Conservation (phyloP, 768 basidiomycete species). For the Russula emetica region DNA sequence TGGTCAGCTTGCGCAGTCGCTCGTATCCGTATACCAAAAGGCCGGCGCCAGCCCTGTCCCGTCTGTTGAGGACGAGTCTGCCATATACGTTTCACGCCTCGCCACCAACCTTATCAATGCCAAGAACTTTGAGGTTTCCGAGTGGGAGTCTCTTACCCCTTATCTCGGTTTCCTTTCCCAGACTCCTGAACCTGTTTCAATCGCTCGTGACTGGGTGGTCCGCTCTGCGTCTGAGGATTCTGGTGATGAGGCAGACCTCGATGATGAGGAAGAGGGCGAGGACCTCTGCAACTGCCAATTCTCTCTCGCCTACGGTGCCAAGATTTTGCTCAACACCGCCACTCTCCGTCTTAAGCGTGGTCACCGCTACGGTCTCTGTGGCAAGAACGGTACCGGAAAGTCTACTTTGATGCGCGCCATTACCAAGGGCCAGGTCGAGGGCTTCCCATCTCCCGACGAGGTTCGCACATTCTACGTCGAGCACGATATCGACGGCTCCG, state of each 20-base stretch:
- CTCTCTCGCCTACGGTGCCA: conserved; percentile 97
- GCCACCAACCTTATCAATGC: conserved; percentile 82
- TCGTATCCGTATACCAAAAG: conserved; percentile 84
- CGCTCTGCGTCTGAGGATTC: conserved; percentile 77
- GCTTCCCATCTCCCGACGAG: conserved; percentile 95
- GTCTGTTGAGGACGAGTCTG: conserved; percentile 52
- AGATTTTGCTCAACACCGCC: conserved; percentile 96
- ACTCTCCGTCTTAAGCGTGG: conserved; percentile 96
- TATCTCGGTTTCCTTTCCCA: conserved; percentile 66
- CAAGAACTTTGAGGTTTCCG: conserved; percentile 87
- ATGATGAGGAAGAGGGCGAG: conserved; percentile 97
- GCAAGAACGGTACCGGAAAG: conserved; percentile 98
- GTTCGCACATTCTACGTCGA: conserved; percentile 99
- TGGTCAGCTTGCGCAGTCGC: conserved; percentile 56
- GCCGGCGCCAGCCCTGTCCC: conserved; percentile 54
- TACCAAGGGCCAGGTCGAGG: conserved; percentile 94
- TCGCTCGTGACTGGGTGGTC: conserved; percentile 84
- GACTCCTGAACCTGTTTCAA: conserved; percentile 58
- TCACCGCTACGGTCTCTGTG: conserved; percentile 97
- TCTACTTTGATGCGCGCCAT: conserved; percentile 92
- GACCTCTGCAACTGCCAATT: conserved; percentile 99
- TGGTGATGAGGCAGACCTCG: conserved; percentile 61
- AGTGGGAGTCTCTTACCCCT: conserved; percentile 80
- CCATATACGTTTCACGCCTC: conserved; percentile 69
- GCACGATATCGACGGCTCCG: conserved; percentile 96